Evolutionary conservation across 768 basidiomycete genomes (phyloP).

Genomic region (Psilocybe azurescens): DNA sequence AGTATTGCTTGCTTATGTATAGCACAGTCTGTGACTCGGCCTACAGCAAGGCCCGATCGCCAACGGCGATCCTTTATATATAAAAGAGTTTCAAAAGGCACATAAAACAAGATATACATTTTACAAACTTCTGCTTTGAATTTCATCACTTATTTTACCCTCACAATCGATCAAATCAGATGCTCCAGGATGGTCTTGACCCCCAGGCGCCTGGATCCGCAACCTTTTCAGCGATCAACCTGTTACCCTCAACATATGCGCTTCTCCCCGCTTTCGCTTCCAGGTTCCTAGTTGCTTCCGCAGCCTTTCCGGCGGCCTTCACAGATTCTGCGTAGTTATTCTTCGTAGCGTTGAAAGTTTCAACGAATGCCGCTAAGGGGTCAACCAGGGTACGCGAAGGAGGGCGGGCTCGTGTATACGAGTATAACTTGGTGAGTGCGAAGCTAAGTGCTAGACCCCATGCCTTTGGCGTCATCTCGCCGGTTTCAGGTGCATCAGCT

Average conservation of each 20-base stretch:
- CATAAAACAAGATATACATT: background rate
- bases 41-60: no score
- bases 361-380: constrained; percentile 81
- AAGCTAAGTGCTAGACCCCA: constrained; percentile 67
- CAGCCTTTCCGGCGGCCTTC: constrained; percentile 63
- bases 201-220: constrained; percentile 93
- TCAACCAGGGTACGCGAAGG: constrained; percentile 95
- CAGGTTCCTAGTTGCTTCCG: constrained; percentile 74
- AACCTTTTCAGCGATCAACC: constrained; percentile 64
- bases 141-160: background rate
- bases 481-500: constrained; percentile 33
- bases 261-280: constrained; percentile 89
- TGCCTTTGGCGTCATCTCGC: constrained; percentile 48
- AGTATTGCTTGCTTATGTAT: no score
- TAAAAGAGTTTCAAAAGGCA: background rate
- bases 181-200: constrained; percentile 76
- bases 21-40: no score
- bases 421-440: constrained; percentile 69
- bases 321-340: constrained; percentile 48
- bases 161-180: constrained; percentile 29
- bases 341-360: constrained; percentile 37
- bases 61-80: no score
- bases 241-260: constrained; percentile 79
- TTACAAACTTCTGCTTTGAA: background rate
- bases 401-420: constrained; percentile 87